A percentile compares a stretch with the other conserved stretches of the same genome.
Evolutionary conservation across 177 flowering plant genomes (phyloP).

Genomic region (Vitis hybrid): DNA sequence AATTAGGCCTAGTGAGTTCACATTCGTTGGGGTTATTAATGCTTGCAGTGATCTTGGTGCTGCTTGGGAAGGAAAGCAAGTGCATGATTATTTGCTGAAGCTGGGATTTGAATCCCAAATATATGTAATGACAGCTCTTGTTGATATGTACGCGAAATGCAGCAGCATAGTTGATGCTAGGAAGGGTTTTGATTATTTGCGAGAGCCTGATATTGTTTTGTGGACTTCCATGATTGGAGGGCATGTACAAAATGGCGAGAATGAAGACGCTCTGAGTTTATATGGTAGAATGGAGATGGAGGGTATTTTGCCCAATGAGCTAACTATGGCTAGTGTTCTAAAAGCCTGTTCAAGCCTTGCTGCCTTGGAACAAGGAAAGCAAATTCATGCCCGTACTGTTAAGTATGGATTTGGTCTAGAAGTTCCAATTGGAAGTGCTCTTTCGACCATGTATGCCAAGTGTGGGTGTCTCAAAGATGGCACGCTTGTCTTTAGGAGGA

Average conservation of each 20-base stretch:
- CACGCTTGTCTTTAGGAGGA: conserved; percentile 53
- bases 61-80: conserved; percentile 56
- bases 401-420: conserved; percentile 66
- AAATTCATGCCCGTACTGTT: conserved; percentile 64
- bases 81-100: conserved; percentile 61
- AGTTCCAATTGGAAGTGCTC: conserved; percentile 77
- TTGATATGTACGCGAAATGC: conserved; percentile 91
- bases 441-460: conserved; percentile 84
- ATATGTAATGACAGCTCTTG: conserved; percentile 63
- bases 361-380: conserved; percentile 87
- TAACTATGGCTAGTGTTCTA: conserved; percentile 76
- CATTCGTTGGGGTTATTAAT: conserved; percentile 82
- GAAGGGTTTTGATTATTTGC: conserved; percentile 62
- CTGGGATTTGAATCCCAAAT: conserved; percentile 62
- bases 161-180: conserved; percentile 60
- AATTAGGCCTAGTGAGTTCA: conserved; percentile 69
- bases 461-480: conserved; percentile 79
- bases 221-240: conserved; percentile 94
- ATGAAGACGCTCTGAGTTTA: conserved; percentile 66
- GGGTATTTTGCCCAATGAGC: conserved; percentile 67
- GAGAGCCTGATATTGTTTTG: conserved; percentile 67
- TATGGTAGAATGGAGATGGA: conserved; percentile 70
- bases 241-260: conserved; percentile 78
- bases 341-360: conserved; percentile 81
- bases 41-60: conserved; percentile 66